Conservation (phyloP, 2,329 filamentous ascomycete genomes). For the Colletotrichum cuscutae region DNA sequence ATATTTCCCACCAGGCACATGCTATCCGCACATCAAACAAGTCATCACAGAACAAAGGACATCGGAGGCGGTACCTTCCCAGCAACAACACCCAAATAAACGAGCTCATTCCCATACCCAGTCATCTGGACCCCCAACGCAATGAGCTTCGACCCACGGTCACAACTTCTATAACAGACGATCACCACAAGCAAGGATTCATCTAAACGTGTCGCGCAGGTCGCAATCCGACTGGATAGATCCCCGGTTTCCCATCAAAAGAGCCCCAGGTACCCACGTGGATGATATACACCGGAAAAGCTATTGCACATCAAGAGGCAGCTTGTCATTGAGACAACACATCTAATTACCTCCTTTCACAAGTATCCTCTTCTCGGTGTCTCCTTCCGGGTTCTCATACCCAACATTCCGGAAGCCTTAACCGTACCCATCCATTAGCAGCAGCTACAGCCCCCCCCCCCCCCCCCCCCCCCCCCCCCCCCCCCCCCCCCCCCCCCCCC, state of each 20-base stretch:
- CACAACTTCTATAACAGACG: neutral
- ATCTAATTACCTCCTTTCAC: neutral
- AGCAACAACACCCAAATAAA: neutral
- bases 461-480: no score
- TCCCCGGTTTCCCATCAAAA: neutral
- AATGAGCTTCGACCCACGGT: neutral
- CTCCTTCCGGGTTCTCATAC: neutral
- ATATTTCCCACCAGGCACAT: no score
- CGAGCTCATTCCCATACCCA: neutral
- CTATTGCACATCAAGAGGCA: neutral
- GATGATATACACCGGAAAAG: neutral
- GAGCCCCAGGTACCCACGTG: neutral
- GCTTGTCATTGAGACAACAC: neutral
- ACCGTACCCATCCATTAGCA: neutral
- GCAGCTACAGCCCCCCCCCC: neutral
- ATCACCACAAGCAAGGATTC: neutral
- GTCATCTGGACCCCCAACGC: neutral
- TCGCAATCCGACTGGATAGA: neutral
- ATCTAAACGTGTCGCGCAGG: neutral
- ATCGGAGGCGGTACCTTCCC: neutral
- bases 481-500: no score
- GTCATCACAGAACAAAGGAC: neutral
- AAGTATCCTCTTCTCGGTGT: neutral
- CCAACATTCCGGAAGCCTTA: neutral
- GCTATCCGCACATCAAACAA: neutral